Evolutionary conservation across 1,139 yeast species (phyloP).

Genomic region (Kazachstania sp.): DNA sequence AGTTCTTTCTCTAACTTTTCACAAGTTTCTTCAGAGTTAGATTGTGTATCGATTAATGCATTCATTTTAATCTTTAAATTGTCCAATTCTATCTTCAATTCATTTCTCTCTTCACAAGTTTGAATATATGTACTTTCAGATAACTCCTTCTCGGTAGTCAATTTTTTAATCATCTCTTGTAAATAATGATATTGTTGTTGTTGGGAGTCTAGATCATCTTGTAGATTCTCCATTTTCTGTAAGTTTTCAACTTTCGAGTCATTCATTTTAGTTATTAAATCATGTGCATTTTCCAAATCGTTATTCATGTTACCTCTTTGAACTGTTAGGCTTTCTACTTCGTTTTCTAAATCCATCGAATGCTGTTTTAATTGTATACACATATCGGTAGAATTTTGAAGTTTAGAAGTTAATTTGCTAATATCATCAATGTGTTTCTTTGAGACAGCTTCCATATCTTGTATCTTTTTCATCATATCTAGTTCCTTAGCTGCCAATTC

Average conservation of each 20-base stretch:
- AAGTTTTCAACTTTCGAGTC: neutral
- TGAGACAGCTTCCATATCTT: too few species aligned
- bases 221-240: neutral
- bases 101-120: slow-evolving; percentile 2
- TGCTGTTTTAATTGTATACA: too few species aligned
- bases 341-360: too few species aligned
- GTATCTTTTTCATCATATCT: too few species aligned
- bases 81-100: neutral
- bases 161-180: neutral
- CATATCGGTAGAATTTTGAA: too few species aligned
- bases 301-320: too few species aligned
- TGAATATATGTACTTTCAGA: neutral
- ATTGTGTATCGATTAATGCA: slow-evolving; percentile 39
- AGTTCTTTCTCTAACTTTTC: neutral
- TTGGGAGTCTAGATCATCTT: neutral
- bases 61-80: neutral
- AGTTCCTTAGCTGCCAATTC: too few species aligned
- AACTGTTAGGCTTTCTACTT: too few species aligned
- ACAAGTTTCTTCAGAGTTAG: slow-evolving; percentile 22
- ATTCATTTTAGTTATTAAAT: too few species aligned
- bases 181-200: neutral
- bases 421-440: too few species aligned
- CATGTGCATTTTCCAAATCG: too few species aligned
- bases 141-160: neutral
- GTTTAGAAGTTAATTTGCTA: too few species aligned